These are phyloP conservation scores for Porphyrellus cyaneotinctus DNA, from an alignment of 768 basidiomycete species.

Conservation along the genomic window DNA sequence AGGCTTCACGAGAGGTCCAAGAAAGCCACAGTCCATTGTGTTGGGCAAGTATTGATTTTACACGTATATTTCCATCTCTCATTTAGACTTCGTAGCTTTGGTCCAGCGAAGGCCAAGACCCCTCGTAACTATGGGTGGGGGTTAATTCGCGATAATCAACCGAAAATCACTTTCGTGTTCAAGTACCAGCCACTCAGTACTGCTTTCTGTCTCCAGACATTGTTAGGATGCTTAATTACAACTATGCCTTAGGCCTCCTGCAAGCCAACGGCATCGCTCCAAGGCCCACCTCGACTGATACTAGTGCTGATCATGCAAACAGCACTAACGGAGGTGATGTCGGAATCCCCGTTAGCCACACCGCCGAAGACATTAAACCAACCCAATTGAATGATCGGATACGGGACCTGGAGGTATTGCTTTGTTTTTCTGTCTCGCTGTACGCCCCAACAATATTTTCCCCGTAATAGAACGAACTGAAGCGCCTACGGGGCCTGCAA, in stretches of 20 bases:
- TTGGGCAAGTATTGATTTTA: conserved; percentile 10
- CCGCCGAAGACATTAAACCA: conserved; percentile 1
- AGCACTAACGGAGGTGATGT: not conserved
- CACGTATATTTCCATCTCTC: not conserved
- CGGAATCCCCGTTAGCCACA: not conserved
- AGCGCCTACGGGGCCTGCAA: conserved; percentile 11
- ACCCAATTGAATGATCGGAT: not conserved
- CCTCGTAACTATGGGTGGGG: rapidly evolving
- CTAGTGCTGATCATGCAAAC: not conserved
- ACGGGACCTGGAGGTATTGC: conserved; percentile 6
- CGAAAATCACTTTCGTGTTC: conserved; percentile 16
- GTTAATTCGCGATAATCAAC: conserved; percentile 4
- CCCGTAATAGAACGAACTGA: conserved; percentile 6
- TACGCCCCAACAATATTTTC: not conserved
- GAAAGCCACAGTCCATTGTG: conserved; percentile 19
- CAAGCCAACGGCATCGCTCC: conserved; percentile 20
- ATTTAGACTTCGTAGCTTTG: conserved; percentile 9
- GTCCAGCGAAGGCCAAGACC: not conserved
- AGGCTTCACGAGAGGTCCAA: conserved; percentile 21
- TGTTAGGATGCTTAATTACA: not conserved
- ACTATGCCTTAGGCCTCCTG: conserved; percentile 10
- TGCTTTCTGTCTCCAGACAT: not conserved
- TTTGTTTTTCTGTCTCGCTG: not conserved
- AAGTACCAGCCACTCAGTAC: conserved; percentile 17
- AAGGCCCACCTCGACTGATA: not conserved